Evolutionary conservation across 2,329 filamentous ascomycete genomes (phyloP), one percentile per base, ranked within the genome.

Genomic region (Diplodia corticola): DNA sequence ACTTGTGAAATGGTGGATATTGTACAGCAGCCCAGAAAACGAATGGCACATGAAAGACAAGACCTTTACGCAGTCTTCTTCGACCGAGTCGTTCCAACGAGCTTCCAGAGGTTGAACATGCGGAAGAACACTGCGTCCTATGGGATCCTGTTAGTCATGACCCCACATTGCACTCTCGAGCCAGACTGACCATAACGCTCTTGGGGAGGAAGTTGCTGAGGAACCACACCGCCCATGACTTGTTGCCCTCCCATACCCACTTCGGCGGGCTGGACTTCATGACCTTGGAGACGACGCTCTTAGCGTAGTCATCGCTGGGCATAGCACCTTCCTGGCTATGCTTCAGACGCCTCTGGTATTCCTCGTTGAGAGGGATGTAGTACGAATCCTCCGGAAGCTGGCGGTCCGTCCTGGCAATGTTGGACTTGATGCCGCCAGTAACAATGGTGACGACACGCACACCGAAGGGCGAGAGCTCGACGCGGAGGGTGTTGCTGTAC

Each of bases 351-450:
- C 79, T 74, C 65, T 79, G 75, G 71, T 87, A 88, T 67, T 85
- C 81, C 5, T 75, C 76, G 49, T 81, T 77, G 35, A 88, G 77
- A 0, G 85, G 83, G 24, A 80, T 69, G 71, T 86, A 88, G 24
- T 85, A 76, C 0, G 81, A 85, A 53, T 80, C 78, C 9, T 78
- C 74, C 2, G 78, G 76, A 9, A 89, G 72, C 4, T 75, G 73
- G 28, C 85, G 79, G 15, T 84, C 73, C 5, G 77, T 80, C n/a
- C 86, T 80, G 3, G 84, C 83, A 69, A 89, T 86, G 35, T 84
- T 84, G 49, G 81, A 84, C 72, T 84, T 82, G 35, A 89, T 86
- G 10, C 86, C 86, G 10, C 87, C 87, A 1, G 87, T 88, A 6
- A 88, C 76, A 5, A 84, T 73, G 0, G 76, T 83, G 9, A 83